Evolutionary conservation across 768 basidiomycete genomes (phyloP).

Genomic region (Hericium rajendrae): DNA sequence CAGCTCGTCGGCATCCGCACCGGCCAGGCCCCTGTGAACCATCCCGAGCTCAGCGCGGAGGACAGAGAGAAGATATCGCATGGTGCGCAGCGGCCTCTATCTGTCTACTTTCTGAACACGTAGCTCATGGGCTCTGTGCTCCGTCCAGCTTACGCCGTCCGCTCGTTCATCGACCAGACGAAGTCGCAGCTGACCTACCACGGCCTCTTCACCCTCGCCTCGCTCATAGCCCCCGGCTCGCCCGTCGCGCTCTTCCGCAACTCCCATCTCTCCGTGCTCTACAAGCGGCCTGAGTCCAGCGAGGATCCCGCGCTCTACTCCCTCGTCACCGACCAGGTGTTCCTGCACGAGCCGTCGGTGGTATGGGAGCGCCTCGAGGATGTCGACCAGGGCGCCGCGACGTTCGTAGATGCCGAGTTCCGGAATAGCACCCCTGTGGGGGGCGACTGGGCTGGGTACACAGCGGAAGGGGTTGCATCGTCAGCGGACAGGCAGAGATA

Average conservation of each 20-base stretch:
- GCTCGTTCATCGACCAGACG: slow-evolving; percentile 58
- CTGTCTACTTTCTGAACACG: too few species aligned
- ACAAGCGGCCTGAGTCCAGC: slow-evolving; percentile 36
- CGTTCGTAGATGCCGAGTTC: slow-evolving; percentile 73
- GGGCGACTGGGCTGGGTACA: slow-evolving; percentile 72
- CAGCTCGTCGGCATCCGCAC: slow-evolving; percentile 35
- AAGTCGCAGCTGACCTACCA: slow-evolving; percentile 83
- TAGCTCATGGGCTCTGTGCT: not conserved
- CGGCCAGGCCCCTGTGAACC: slow-evolving; percentile 19
- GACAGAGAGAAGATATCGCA: slow-evolving; percentile 58
- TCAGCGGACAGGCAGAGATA: slow-evolving; percentile 13
- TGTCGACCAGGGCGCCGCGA: slow-evolving; percentile 68
- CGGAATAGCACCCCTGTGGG: slow-evolving; percentile 55
- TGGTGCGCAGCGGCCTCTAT: slow-evolving; percentile 34
- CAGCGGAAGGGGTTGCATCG: slow-evolving; percentile 37
- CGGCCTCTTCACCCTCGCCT: slow-evolving; percentile 72
- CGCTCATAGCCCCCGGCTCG: not conserved
- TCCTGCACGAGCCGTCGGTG: slow-evolving; percentile 65
- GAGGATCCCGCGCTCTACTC: slow-evolving; percentile 47
- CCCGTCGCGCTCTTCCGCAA: slow-evolving; percentile 87
- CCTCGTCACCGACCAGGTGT: slow-evolving; percentile 80
- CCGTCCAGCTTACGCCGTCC: slow-evolving; percentile 51
- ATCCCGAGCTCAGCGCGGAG: slow-evolving; percentile 29
- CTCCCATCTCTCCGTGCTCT: slow-evolving; percentile 82
- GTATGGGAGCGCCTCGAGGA: slow-evolving; percentile 92